Conservation (phyloP, 352 stramenopile genomes). For the Thalassiosira delicatula region DNA sequence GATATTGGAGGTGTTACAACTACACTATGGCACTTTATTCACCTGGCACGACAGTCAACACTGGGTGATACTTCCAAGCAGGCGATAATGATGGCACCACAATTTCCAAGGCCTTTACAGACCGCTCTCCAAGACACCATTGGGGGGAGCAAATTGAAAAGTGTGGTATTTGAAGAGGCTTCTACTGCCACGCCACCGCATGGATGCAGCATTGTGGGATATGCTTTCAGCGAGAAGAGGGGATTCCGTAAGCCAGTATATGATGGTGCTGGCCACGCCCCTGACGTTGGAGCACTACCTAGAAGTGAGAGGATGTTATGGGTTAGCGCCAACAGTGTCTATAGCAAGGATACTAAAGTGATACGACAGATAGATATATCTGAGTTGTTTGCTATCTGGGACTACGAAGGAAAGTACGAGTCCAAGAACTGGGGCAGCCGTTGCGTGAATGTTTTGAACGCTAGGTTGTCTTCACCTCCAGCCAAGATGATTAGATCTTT, state of each 20-base stretch:
- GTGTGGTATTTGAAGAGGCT: background rate
- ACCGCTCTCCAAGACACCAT: background rate
- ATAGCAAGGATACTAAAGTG: background rate
- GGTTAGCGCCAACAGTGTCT: too few species aligned
- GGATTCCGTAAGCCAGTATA: too few species aligned
- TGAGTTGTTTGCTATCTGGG: background rate
- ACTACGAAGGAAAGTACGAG: background rate
- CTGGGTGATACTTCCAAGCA: too few species aligned
- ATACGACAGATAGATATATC: background rate
- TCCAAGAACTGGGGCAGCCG: background rate
- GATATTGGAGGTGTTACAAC: too few species aligned
- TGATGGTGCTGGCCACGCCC: background rate
- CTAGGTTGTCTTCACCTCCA: background rate
- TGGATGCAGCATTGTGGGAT: too few species aligned
- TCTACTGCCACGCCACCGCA: too few species aligned
- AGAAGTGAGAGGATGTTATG: too few species aligned
- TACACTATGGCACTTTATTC: too few species aligned
- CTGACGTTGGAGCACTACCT: background rate
- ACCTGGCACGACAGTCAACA: too few species aligned
- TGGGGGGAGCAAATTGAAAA: too few species aligned
- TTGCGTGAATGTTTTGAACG: too few species aligned
- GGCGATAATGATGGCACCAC: conserved; percentile 4
- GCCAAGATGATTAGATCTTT: background rate
- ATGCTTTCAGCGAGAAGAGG: too few species aligned
- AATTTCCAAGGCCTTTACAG: background rate